A percentile compares a stretch with the other conserved stretches of the same genome.
phyloP scores from a whole-genome alignment of 768 basidiomycete genomes.

The Xerocomellus intermedius region DNA sequence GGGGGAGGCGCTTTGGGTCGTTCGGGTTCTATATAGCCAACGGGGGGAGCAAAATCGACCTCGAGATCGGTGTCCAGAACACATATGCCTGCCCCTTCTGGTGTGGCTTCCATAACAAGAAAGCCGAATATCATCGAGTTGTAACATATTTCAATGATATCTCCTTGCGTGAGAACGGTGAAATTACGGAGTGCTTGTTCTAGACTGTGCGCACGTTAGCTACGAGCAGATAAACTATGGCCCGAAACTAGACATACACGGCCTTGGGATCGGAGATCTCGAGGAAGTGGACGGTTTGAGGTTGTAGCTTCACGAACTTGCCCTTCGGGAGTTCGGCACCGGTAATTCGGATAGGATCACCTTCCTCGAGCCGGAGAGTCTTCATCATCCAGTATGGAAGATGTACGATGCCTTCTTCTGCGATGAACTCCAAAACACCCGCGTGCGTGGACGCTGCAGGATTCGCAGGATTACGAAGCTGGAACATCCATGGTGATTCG shows the following conservation, averaged over 20 bases:
- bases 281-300: constrained; percentile 91
- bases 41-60: constrained; percentile 93
- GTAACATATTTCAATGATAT: constrained; percentile 98
- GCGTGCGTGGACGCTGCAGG: constrained; percentile 86
- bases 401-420: constrained; percentile 93
- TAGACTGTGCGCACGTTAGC: constrained; percentile 50
- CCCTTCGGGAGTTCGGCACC: constrained; percentile 89
- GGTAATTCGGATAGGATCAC: constrained; percentile 91
- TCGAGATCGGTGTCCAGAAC: constrained; percentile 96
- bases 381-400: constrained; percentile 99
- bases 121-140: constrained; percentile 94
- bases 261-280: constrained; percentile 98
- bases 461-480: constrained; percentile 87
- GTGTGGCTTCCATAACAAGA: constrained; percentile 90
- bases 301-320: constrained; percentile 94
- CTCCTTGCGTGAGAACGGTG: constrained; percentile 87
- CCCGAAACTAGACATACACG: constrained; percentile 59
- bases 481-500: constrained; percentile 93
- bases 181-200: constrained; percentile 96
- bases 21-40: constrained; percentile 93
- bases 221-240: background rate
- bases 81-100: constrained; percentile 84
- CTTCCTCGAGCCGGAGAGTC: constrained; percentile 88
- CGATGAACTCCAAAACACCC: constrained; percentile 98
- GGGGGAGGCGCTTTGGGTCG: constrained; percentile 77